A percentile compares a stretch with the other conserved stretches of the same genome.
Evolutionary conservation across 2,329 filamentous ascomycete genomes (phyloP).

Genomic region (Aspergillus sp.): DNA sequence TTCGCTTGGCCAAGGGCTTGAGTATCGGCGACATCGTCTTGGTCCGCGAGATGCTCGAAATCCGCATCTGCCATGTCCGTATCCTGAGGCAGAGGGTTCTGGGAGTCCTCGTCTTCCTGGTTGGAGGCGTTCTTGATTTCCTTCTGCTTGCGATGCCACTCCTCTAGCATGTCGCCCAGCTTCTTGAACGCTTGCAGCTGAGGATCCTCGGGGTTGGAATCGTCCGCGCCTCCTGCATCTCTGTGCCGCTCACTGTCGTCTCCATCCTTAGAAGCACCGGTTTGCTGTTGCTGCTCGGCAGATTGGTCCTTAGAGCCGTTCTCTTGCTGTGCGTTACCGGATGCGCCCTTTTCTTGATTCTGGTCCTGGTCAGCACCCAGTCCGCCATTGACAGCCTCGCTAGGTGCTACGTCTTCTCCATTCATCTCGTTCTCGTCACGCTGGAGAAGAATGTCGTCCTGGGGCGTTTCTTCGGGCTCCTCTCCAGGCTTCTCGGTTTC

Average conservation of each 20-base stretch:
- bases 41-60: constrained; percentile 88
- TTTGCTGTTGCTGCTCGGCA: constrained; percentile 47
- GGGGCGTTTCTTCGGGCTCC: constrained; percentile 55
- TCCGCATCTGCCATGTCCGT: constrained; percentile 77
- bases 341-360: constrained; percentile 48
- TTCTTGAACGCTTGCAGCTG: constrained; percentile 82
- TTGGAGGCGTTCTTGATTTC: constrained; percentile 69
- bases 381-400: constrained; percentile 41
- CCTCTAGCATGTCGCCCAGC: constrained; percentile 85
- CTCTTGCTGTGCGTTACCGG: constrained; percentile 43
- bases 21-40: constrained; percentile 77
- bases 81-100: constrained; percentile 55
- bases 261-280: constrained; percentile 41
- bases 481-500: constrained; percentile 42
- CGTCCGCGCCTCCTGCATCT: constrained; percentile 38
- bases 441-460: constrained; percentile 46
- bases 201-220: constrained; percentile 36
- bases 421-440: constrained; percentile 53
- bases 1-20: constrained; percentile 88
- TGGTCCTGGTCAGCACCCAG: constrained; percentile 41
- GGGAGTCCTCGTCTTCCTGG: constrained; percentile 50
- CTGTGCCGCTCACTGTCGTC: constrained; percentile 38
- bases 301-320: constrained; percentile 46
- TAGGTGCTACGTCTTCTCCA: constrained; percentile 53
- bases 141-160: constrained; percentile 85